These are phyloP conservation scores for Acanthamoeba healyi DNA, from an alignment of 208 protist species.

Conservation along the genomic window DNA sequence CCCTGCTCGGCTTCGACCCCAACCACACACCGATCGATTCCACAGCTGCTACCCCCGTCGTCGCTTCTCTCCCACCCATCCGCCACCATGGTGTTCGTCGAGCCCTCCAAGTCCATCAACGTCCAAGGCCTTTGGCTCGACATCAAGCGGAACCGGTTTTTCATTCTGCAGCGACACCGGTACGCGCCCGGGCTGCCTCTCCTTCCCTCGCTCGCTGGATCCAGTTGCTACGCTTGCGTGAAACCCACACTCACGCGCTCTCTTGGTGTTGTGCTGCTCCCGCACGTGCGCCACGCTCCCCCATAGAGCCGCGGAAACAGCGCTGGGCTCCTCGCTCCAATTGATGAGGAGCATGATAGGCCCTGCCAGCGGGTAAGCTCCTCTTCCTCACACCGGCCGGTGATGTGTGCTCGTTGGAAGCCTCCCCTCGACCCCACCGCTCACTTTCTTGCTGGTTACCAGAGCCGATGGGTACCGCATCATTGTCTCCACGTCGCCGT, in stretches of 20 bases:
- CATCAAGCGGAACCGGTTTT: background rate
- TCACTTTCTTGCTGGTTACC: background rate
- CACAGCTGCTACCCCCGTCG: too few relatives aligned
- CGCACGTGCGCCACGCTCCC: too few relatives aligned
- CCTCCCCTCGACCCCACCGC: background rate
- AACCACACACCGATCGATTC: too few relatives aligned
- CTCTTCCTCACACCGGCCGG: background rate
- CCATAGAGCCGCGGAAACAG: conserved; percentile 6
- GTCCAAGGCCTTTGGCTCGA: conserved; percentile 40
- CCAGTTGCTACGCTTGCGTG: background rate
- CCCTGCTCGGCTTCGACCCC: too few relatives aligned
- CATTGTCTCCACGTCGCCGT: background rate
- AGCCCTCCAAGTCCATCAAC: conserved; percentile 41
- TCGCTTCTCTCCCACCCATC: background rate
- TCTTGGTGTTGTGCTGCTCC: background rate
- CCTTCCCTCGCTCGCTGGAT: background rate
- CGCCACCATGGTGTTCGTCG: conserved; percentile 47
- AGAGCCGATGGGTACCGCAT: conserved; percentile 58
- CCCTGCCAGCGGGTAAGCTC: conserved; percentile 27
- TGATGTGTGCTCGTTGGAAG: background rate
- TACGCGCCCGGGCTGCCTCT: background rate
- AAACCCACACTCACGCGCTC: too few relatives aligned
- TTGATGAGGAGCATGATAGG: conserved; percentile 32
- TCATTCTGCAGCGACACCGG: conserved; percentile 47
- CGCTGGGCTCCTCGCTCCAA: conserved; percentile 10